A percentile compares a stretch with the other conserved stretches of the same genome.
phyloP scores from a whole-genome alignment of 2,329 filamentous ascomycete species.

The Fusarium sp. region DNA sequence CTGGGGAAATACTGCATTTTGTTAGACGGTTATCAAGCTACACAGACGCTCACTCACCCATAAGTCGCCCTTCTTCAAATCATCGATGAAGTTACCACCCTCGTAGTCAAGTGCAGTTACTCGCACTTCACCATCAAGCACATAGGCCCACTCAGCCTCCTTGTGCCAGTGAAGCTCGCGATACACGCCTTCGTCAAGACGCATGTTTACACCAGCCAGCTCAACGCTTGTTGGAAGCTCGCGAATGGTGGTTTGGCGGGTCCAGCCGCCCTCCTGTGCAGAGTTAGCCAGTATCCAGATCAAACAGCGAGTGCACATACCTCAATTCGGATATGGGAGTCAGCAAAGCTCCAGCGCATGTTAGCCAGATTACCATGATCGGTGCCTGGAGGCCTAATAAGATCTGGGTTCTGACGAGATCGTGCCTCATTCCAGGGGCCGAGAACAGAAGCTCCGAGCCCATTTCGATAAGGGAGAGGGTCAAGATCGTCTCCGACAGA shows the following conservation, averaged over 20 bases:
- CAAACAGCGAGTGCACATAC: constrained; percentile 51
- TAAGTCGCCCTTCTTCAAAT: constrained; percentile 79
- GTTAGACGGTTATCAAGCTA: accelerated
- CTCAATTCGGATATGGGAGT: constrained; percentile 74
- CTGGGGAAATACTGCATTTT: constrained; percentile 73
- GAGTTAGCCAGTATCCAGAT: constrained; percentile 3
- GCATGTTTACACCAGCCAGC: constrained; percentile 83
- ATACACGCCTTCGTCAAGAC: constrained; percentile 77
- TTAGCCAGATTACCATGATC: constrained; percentile 78
- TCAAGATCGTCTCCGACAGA: constrained; percentile 70
- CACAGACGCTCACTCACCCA: constrained; percentile 52
- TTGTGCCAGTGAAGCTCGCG: constrained; percentile 87
- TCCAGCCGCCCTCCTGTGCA: constrained; percentile 78
- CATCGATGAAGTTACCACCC: constrained; percentile 81
- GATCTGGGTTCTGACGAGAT: constrained; percentile 77
- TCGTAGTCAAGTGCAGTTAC: constrained; percentile 81
- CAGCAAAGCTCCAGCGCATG: constrained; percentile 78
- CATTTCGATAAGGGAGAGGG: constrained; percentile 74
- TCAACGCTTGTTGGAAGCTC: constrained; percentile 76
- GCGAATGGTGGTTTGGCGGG: constrained; percentile 76
- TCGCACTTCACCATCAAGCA: constrained; percentile 77
- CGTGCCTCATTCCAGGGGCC: constrained; percentile 78
- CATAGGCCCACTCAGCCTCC: constrained; percentile 82
- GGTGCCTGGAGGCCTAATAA: constrained; percentile 78
- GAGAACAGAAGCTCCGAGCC: constrained; percentile 73